Evolutionary conservation across 331 rosid species (phyloP), one percentile per base, ranked within the genome.

Genomic region (Cydonia oblonga): DNA sequence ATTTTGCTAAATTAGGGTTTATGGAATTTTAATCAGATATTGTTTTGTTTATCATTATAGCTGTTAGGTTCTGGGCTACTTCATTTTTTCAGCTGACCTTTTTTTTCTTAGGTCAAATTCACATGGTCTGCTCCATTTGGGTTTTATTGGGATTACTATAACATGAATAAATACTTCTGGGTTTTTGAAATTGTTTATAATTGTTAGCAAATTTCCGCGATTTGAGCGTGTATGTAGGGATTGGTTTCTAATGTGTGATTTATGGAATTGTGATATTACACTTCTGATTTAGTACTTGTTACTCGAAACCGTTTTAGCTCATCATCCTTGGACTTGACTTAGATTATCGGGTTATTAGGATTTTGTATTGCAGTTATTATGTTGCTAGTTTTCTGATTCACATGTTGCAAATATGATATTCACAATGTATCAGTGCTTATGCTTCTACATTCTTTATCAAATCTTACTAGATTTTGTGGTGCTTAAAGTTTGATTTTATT

Each of bases 1-100:
- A 54, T 6, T 40, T 44, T 28, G n/a, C n/a, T 64, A 53, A 40
- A 40, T n/a, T 71, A 58, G 78, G 77, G 81, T 26, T 78, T 22
- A 15, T 52, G 24, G 29, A 76, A 22, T 63, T 59, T 15, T 22
- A 6, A 63, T 66, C 56, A 22, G 73, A 22, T 71, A 30, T 51
- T 29, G 25, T 18, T 35, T 63, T 25, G n/a, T 26, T 30, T 35
- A 18, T 42, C 40, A 40, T 67, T 29, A 7, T 76, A 29, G 33
- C 28, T 25, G 44, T 66, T 65, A 8, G 18, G 42, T 20, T 78
- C 6, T 71, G 69, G 72, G 69, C 23, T 66, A 56, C 29, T 78
- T 53, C 69, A 32, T 29, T 66, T 40, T 66, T 65, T 44, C 58
- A 35, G 64, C 12, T 38, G 51, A 35, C 30, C 58, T 56, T 30